Percentiles rank a stretch among this genome's conserved stretches.
phyloP scores from a whole-genome alignment of 306 rosid genomes.

The Prosopis cineraria region DNA sequence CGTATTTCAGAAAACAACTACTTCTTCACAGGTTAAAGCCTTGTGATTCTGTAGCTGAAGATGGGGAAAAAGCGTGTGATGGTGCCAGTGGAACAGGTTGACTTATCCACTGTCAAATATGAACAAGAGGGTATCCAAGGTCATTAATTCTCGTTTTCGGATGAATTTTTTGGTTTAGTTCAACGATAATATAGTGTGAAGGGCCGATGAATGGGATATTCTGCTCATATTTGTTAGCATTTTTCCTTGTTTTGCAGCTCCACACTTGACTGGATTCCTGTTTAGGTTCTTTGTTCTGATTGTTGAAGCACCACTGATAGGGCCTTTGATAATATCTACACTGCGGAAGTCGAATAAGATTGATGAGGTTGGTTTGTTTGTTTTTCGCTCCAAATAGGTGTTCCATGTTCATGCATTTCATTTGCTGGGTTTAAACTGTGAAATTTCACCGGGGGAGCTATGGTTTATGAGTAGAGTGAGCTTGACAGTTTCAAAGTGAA shows the following conservation, averaged over 20 bases:
- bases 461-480: neutral
- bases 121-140: slow-evolving; percentile 60
- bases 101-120: slow-evolving; percentile 64
- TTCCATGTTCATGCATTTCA: neutral
- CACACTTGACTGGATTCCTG: slow-evolving; percentile 77
- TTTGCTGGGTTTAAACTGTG: neutral
- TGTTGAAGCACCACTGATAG: slow-evolving; percentile 63
- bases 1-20: neutral
- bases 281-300: slow-evolving; percentile 70
- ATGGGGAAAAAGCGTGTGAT: slow-evolving; percentile 76
- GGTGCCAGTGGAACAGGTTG: slow-evolving; percentile 70
- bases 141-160: slow-evolving; percentile 12
- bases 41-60: slow-evolving; percentile 5
- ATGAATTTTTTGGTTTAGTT: neutral
- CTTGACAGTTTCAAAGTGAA: neutral
- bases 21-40: neutral
- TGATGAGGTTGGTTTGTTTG: slow-evolving; percentile 54
- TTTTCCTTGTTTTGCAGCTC: slow-evolving; percentile 60
- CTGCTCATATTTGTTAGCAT: neutral
- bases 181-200: neutral
- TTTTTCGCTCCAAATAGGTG: slow-evolving; percentile 17
- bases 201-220: slow-evolving; percentile 19
- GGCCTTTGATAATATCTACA: slow-evolving; percentile 50
- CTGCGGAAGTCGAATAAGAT: slow-evolving; percentile 75
- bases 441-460: slow-evolving; percentile 3